These are phyloP conservation scores for Amorphotheca resinae DNA, from an alignment of 495 filamentous ascomycete species.

Conservation along the genomic window DNA sequence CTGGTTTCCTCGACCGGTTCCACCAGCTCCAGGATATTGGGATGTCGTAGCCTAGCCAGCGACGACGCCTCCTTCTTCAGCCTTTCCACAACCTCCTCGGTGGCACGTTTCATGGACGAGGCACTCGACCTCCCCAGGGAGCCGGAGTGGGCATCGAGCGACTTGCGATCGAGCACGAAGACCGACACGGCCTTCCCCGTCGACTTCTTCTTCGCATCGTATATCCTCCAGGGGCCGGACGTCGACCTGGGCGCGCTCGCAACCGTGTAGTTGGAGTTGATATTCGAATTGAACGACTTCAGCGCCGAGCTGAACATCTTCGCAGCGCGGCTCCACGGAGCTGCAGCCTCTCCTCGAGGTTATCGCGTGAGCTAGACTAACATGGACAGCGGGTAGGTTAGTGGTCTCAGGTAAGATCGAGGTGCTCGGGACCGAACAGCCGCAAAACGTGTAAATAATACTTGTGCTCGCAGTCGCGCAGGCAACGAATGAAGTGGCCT, in stretches of 20 bases:
- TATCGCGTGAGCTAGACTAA: slow-evolving; percentile 7
- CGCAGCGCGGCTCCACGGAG: slow-evolving; percentile 11
- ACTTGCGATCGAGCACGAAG: slow-evolving; percentile 88
- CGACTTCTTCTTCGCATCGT: slow-evolving; percentile 91
- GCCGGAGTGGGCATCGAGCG: slow-evolving; percentile 52
- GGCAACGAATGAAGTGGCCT: too few species aligned
- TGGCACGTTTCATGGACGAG: slow-evolving; percentile 56
- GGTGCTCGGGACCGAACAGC: too few species aligned
- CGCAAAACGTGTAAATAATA: too few species aligned
- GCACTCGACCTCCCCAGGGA: slow-evolving; percentile 43
- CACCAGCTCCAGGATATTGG: slow-evolving; percentile 79
- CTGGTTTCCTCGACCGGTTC: slow-evolving; percentile 94
- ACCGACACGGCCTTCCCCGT: slow-evolving; percentile 79
- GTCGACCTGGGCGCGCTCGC: slow-evolving; percentile 53
- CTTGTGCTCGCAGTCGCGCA: too few species aligned
- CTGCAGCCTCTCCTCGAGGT: not conserved
- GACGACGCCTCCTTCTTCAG: slow-evolving; percentile 83
- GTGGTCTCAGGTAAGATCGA: too few species aligned
- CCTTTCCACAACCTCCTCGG: slow-evolving; percentile 82
- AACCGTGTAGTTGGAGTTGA: slow-evolving; percentile 77
- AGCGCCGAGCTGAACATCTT: slow-evolving; percentile 46
- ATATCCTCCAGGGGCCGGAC: slow-evolving; percentile 93
- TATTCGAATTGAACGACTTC: slow-evolving; percentile 82
- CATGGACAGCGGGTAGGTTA: too few species aligned
- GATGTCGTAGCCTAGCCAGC: slow-evolving; percentile 77